Evolutionary conservation across 352 stramenopile species (phyloP).

Genomic region (Pythium apleroticum): DNA sequence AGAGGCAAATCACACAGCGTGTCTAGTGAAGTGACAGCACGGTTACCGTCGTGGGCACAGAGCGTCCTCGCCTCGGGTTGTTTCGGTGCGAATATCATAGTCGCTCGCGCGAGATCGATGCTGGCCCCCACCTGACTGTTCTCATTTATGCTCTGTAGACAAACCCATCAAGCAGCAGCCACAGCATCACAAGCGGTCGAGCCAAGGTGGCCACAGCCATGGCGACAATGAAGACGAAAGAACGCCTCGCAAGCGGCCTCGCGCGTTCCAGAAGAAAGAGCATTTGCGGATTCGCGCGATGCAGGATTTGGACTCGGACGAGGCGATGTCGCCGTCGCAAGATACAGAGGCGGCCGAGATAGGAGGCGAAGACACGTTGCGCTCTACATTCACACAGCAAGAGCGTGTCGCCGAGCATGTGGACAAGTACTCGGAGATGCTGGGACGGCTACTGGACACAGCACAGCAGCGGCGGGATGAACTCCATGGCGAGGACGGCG

Average conservation of each 20-base stretch:
- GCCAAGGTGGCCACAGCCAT: not conserved
- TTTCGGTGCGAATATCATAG: conserved; percentile 34
- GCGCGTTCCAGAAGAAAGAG: conserved; percentile 17
- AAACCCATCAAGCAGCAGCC: not conserved
- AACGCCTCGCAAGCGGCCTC: conserved; percentile 22
- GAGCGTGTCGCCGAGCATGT: conserved; percentile 54
- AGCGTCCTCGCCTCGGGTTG: conserved; percentile 51
- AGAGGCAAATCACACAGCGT: not conserved
- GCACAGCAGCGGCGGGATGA: conserved; percentile 37
- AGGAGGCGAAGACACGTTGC: conserved; percentile 33
- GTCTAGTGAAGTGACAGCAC: not conserved
- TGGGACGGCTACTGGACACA: conserved; percentile 44
- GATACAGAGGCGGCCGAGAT: conserved; percentile 17
- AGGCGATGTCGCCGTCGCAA: conserved; percentile 20
- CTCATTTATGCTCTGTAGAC: not conserved
- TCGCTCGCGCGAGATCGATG: not conserved
- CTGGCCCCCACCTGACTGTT: not conserved
- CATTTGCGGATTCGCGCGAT: conserved; percentile 6
- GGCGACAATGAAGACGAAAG: conserved; percentile 1
- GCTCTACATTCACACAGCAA: conserved; percentile 48
- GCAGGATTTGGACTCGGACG: conserved; percentile 17
- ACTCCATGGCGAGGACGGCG: conserved; percentile 27
- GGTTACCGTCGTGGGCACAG: conserved; percentile 56
- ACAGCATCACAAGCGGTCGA: conserved; percentile 18
- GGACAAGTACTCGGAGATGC: conserved; percentile 61